A percentile compares a stretch with the other conserved stretches of the same genome.
Evolutionary conservation across 768 basidiomycete genomes (phyloP).

Genomic region (Calocybe cyanea): DNA sequence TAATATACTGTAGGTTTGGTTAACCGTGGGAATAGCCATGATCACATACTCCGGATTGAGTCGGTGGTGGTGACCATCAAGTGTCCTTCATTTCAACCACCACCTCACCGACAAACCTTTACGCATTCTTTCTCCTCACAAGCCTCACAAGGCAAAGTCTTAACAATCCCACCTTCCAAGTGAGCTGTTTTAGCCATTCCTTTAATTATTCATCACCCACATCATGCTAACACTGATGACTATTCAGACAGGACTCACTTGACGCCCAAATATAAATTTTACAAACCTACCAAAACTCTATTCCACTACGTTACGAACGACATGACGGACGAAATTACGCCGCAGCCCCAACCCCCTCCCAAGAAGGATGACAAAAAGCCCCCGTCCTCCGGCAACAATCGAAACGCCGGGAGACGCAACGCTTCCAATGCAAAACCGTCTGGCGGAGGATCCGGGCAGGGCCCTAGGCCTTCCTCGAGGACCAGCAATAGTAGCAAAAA

Average conservation of each 20-base stretch:
- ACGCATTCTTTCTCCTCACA: conserved; percentile 66
- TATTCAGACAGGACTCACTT: conserved; percentile 26
- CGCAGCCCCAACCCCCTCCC: conserved; percentile 48
- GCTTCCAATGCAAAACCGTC: conserved; percentile 45
- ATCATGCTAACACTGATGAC: conserved; percentile 12
- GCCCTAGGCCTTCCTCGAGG: conserved; percentile 60
- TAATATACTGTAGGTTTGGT: conserved; percentile 1
- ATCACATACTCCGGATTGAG: conserved; percentile 23
- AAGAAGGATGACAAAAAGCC: conserved; percentile 79
- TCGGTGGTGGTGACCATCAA: conserved; percentile 32
- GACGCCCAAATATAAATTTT: conserved; percentile 29
- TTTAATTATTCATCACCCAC: background rate
- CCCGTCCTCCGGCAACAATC: conserved; percentile 42
- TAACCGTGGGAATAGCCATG: conserved; percentile 36
- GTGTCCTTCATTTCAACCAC: conserved; percentile 42
- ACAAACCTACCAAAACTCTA: conserved; percentile 48
- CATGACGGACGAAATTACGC: conserved; percentile 80
- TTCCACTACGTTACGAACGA: conserved; percentile 68
- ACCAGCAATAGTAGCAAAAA: conserved; percentile 60
- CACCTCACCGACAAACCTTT: conserved; percentile 39
- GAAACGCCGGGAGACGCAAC: conserved; percentile 53
- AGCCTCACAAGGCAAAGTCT: conserved; percentile 87
- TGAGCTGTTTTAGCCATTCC: conserved; percentile 1
- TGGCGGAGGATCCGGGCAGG: conserved; percentile 37
- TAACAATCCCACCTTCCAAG: conserved; percentile 16